These are phyloP conservation scores for Sutorius eximius DNA, from an alignment of 1,284 basidiomycete genomes.

Conservation along the genomic window DNA sequence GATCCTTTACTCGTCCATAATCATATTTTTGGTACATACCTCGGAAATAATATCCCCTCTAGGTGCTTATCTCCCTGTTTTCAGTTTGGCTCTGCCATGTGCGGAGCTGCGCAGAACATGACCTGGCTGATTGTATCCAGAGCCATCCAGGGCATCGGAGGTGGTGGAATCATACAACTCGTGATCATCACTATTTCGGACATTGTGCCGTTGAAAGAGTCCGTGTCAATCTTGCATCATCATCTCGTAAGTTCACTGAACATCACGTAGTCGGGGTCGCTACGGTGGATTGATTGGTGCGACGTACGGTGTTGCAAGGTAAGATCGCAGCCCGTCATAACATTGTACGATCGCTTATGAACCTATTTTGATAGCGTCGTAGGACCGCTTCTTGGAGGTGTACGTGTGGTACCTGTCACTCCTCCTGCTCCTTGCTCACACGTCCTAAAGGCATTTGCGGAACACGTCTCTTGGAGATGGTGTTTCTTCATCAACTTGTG, in stretches of 20 bases:
- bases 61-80: slow-evolving; percentile 1
- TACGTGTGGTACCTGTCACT: slow-evolving; percentile 36
- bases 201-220: slow-evolving; percentile 77
- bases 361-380: slow-evolving; percentile 49
- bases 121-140: slow-evolving; percentile 71
- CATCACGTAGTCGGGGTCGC: slow-evolving; percentile 60
- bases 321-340: background rate
- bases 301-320: slow-evolving; percentile 79
- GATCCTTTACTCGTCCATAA: slow-evolving; percentile 66
- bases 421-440: background rate
- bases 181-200: slow-evolving; percentile 79
- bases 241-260: slow-evolving; percentile 1
- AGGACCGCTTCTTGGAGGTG: slow-evolving; percentile 75
- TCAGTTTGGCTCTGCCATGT: slow-evolving; percentile 76
- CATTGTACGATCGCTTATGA: slow-evolving; percentile 1
- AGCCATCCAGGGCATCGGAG: slow-evolving; percentile 82
- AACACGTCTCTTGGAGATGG: slow-evolving; percentile 78
- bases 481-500: slow-evolving; percentile 77
- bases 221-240: slow-evolving; percentile 25
- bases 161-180: slow-evolving; percentile 70
- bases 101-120: slow-evolving; percentile 80
- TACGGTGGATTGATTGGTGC: slow-evolving; percentile 74
- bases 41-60: background rate
- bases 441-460: slow-evolving; percentile 54
- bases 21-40: slow-evolving; percentile 62